Conservation (phyloP, 352 stramenopile genomes). For the Poterioochromonas sp. region DNA sequence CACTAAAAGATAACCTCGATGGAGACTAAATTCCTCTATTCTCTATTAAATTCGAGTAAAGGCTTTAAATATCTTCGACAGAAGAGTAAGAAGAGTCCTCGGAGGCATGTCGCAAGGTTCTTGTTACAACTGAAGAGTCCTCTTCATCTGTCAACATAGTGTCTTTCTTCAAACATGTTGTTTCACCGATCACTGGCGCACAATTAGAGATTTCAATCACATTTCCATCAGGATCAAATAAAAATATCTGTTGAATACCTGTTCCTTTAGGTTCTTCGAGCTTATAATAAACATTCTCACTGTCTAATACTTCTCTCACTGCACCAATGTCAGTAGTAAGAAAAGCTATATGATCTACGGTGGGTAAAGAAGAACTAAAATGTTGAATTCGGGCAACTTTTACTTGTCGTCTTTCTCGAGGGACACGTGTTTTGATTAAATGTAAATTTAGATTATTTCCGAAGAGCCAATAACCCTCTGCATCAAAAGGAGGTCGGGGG, state of each 20-base stretch:
- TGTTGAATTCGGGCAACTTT: slow-evolving; percentile 16
- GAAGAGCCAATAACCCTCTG: slow-evolving; percentile 36
- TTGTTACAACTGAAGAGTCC: too few relatives aligned
- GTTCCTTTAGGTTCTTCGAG: slow-evolving; percentile 18
- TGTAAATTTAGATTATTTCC: slow-evolving; percentile 35
- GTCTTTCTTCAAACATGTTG: neutral
- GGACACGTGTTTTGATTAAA: slow-evolving; percentile 21
- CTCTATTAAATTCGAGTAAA: too few relatives aligned
- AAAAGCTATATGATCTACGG: slow-evolving; percentile 38
- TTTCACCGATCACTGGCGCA: slow-evolving; percentile 35
- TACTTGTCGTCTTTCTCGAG: neutral
- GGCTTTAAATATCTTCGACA: too few relatives aligned
- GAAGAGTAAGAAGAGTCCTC: too few relatives aligned
- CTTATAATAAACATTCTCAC: slow-evolving; percentile 36
- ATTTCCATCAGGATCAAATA: slow-evolving; percentile 41
- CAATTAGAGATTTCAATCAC: slow-evolving; percentile 40
- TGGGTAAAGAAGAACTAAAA: slow-evolving; percentile 30
- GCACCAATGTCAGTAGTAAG: slow-evolving; percentile 28
- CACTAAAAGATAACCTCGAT: too few relatives aligned
- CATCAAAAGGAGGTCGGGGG: slow-evolving; percentile 37
- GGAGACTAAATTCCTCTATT: too few relatives aligned
- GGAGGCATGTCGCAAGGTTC: too few relatives aligned
- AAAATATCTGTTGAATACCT: slow-evolving; percentile 35
- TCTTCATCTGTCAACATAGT: too few relatives aligned
- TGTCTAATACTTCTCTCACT: slow-evolving; percentile 20